phyloP scores from a whole-genome alignment of 768 basidiomycete genomes.

The Hericium rajendrae region DNA sequence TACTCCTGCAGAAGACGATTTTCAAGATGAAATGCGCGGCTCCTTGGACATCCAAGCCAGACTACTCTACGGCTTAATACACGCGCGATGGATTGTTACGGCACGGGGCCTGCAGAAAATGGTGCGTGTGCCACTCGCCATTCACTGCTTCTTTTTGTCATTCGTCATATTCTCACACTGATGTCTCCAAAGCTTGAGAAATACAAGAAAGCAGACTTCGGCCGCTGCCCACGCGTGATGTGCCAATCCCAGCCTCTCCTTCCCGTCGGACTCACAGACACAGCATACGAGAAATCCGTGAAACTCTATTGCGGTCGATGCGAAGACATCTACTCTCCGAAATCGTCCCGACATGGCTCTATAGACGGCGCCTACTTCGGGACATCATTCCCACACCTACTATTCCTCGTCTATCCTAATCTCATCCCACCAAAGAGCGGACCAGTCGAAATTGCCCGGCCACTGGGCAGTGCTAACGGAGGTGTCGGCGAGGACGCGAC shows the following conservation, averaged over 20 bases:
- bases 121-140: constrained; percentile 35
- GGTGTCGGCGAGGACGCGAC: constrained; percentile 22
- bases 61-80: constrained; percentile 90
- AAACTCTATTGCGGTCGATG: constrained; percentile 98
- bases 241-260: constrained; percentile 93
- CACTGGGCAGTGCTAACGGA: constrained; percentile 18
- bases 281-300: constrained; percentile 98
- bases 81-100: constrained; percentile 95
- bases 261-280: constrained; percentile 92
- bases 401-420: constrained; percentile 94
- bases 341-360: constrained; percentile 91
- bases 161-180: background rate
- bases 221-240: constrained; percentile 94
- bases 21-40: constrained; percentile 89
- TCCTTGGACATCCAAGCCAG: constrained; percentile 90
- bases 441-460: constrained; percentile 30
- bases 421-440: constrained; percentile 79
- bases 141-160: background rate
- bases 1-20: constrained; percentile 66
- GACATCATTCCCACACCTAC: constrained; percentile 92
- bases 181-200: constrained; percentile 65
- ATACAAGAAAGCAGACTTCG: constrained; percentile 97
- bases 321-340: constrained; percentile 97
- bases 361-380: constrained; percentile 99
- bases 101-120: constrained; percentile 91